Evolutionary conservation across 768 basidiomycete genomes (phyloP), one percentile per base, ranked within the genome.

Genomic region (Mycena galericulata): DNA sequence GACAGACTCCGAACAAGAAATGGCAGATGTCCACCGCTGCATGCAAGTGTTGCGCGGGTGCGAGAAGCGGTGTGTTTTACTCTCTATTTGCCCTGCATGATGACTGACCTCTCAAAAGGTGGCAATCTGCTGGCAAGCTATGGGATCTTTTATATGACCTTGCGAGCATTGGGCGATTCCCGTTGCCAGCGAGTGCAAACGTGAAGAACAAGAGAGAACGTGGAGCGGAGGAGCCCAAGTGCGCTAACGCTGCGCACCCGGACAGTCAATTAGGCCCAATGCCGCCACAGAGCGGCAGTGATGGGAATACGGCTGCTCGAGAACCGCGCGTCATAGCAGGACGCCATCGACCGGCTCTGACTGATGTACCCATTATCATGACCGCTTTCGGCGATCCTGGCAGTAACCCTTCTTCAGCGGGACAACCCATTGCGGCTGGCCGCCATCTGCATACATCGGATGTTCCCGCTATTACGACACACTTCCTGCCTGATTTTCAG

Each of bases 1-100:
- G 2, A 81, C 82, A 3, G 85, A 90, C 72, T 80, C 83, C 18
- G 77, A 78, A 54, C 79, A 84, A 56, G 88, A 91, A 54, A 83
- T 91, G 77, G 80, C 83, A 43, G 89, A 90, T 68, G 88, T 92
- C 3, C 82, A 88, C 53, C 83, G 83, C 57, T 92, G 89, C 73
- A 81, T 91, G 75, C 78, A 87, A 22, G 80, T 86, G 4, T 79
- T 92, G n/a, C 80, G 79, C 54, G 72, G 62, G 34, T 80, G 79
- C 34, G 86, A 87, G 72, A 63, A 63, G 64, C 77, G 81, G 84
- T 85, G 49, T 65, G 80, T 65, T 10, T 17, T 12, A 59, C 41
- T 32, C 40, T 7, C 2, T 3, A 34, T 47, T 24, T 22, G 20
- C 12, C 15, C 22, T 32, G 26, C 15, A 43, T 2, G 24, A 32